Evolutionary conservation across 2,329 filamentous ascomycete genomes (phyloP).

Genomic region (Penicillium sp.): DNA sequence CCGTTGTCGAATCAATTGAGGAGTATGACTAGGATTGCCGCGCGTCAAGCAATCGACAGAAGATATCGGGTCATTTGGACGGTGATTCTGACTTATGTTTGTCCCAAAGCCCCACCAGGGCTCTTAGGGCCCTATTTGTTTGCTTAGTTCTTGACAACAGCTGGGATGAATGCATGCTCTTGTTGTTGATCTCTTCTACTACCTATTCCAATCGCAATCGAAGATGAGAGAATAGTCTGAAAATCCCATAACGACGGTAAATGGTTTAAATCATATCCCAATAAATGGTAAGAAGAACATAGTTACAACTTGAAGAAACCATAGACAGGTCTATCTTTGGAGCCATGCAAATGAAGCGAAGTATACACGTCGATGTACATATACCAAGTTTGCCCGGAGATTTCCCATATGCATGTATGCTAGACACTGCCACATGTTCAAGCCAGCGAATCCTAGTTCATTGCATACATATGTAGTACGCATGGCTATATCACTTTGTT

Average conservation of each 20-base stretch:
- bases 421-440: background rate
- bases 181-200: background rate
- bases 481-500: background rate
- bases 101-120: background rate
- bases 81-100: background rate
- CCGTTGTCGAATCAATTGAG: background rate
- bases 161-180: background rate
- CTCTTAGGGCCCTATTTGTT: background rate
- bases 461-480: background rate
- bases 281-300: background rate
- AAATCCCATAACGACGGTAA: background rate
- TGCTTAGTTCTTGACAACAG: background rate
- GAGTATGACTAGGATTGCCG: conserved; percentile 1
- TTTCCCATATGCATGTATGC: background rate
- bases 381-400: background rate
- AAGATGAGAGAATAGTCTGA: background rate
- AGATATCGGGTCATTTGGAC: background rate
- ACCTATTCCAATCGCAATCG: background rate
- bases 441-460: background rate
- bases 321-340: too few species aligned
- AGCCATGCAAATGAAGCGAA: too few species aligned
- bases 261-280: background rate
- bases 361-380: too few species aligned
- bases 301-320: too few species aligned
- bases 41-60: conserved; percentile 1